These are phyloP conservation scores for Chlorella sp. DNA, from an alignment of 139 green algal genomes.

Conservation along the genomic window DNA sequence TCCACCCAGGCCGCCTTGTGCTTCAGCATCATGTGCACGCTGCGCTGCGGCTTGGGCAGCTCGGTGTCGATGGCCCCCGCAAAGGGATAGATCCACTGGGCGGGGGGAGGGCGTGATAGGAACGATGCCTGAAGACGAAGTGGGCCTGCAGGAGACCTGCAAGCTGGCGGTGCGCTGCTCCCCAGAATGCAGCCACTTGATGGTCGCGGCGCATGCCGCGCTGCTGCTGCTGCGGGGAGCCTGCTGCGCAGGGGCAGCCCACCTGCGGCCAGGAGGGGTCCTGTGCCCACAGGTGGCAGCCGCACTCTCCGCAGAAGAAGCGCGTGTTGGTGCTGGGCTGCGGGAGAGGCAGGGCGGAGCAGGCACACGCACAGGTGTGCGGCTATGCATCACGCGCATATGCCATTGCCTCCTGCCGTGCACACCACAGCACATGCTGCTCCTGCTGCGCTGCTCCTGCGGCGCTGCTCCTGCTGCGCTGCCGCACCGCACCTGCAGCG, in stretches of 20 bases:
- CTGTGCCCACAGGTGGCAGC: constrained; percentile 53
- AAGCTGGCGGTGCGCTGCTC: too few relatives aligned
- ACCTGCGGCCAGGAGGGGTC: constrained; percentile 49
- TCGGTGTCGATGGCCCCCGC: constrained; percentile 63
- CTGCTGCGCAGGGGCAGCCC: constrained; percentile 56
- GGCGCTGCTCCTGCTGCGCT: neutral
- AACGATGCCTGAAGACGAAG: too few relatives aligned
- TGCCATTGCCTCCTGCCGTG: neutral
- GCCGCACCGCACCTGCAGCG: constrained; percentile 22
- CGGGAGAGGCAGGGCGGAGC: neutral
- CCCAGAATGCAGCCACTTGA: too few relatives aligned
- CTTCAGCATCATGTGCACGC: constrained; percentile 61
- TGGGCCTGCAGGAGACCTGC: too few relatives aligned
- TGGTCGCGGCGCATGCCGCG: too few relatives aligned
- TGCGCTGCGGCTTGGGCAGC: constrained; percentile 47
- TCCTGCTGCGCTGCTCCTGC: neutral
- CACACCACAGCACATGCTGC: neutral
- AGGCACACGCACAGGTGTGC: neutral
- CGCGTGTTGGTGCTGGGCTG: constrained; percentile 50
- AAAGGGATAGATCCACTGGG: constrained; percentile 51
- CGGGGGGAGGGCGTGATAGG: too few relatives aligned
- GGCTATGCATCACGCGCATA: neutral
- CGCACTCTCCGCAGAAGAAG: constrained; percentile 58
- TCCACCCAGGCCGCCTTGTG: constrained; percentile 58
- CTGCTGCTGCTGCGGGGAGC: constrained; percentile 51